Evolutionary conservation across 805 yeast genomes (phyloP).

Genomic region (Schizosaccharomyces japonicus): DNA sequence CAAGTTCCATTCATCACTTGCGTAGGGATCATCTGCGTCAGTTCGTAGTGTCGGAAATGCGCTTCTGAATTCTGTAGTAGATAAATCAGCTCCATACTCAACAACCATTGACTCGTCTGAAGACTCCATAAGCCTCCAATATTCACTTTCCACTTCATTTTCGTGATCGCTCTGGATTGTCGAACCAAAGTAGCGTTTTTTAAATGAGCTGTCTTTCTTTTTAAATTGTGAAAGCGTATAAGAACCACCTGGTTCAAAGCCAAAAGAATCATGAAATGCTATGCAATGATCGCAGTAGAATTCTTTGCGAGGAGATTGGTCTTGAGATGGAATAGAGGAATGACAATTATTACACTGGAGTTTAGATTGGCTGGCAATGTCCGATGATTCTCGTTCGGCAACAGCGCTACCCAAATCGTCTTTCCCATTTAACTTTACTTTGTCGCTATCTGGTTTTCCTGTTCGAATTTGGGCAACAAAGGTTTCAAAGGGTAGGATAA

Average conservation of each 20-base stretch:
- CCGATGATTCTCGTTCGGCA: no score
- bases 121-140: constrained; percentile 18
- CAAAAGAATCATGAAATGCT: constrained; percentile 71
- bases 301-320: constrained; percentile 11
- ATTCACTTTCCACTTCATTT: constrained; percentile 15
- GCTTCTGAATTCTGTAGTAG: constrained; percentile 18
- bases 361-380: no score
- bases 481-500: background rate
- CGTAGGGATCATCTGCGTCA: constrained; percentile 15
- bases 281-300: constrained; percentile 75
- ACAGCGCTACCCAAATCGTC: no score
- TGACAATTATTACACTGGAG: background rate
- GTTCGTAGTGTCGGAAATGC: constrained; percentile 17
- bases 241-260: constrained; percentile 46
- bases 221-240: constrained; percentile 41
- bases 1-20: constrained; percentile 19
- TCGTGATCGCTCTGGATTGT: constrained; percentile 10
- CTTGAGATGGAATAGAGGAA: background rate
- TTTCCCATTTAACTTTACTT: no score
- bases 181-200: constrained; percentile 19
- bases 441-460: no score
- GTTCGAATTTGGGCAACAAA: background rate
- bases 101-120: constrained; percentile 15
- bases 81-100: constrained; percentile 21
- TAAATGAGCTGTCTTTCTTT: constrained; percentile 28